These are phyloP conservation scores for Paramyrothecium sp. DNA, from an alignment of 2,329 filamentous ascomycete genomes.

Conservation along the genomic window DNA sequence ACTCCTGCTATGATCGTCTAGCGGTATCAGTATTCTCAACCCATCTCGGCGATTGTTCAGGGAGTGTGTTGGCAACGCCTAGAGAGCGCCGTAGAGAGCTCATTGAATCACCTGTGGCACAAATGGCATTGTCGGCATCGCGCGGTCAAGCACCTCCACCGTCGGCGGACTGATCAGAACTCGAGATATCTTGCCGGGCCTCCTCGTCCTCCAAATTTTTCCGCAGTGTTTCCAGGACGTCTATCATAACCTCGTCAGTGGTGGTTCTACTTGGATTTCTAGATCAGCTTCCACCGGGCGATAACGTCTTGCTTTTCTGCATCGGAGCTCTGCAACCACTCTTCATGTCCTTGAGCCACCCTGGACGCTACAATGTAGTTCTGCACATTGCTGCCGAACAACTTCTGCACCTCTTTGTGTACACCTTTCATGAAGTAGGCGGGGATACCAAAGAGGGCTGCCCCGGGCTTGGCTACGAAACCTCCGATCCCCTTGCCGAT, in stretches of 20 bases:
- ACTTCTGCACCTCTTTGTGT: constrained; percentile 45
- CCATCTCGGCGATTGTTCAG: too few species aligned
- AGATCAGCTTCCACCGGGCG: constrained; percentile 47
- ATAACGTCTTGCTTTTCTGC: constrained; percentile 62
- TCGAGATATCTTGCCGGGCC: not conserved
- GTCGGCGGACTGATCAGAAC: not conserved
- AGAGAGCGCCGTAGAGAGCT: not conserved
- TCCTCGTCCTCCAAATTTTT: constrained; percentile 10
- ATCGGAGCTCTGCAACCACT: constrained; percentile 48
- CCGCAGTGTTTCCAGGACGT: constrained; percentile 16
- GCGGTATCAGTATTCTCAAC: too few species aligned
- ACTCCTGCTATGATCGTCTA: too few species aligned
- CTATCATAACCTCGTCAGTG: constrained; percentile 16
- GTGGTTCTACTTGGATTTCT: constrained; percentile 13
- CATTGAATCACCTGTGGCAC: not conserved
- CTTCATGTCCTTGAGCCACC: constrained; percentile 67
- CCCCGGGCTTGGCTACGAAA: constrained; percentile 66
- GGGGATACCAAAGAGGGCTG: constrained; percentile 64
- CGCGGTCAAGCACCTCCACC: not conserved
- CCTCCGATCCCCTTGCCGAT: constrained; percentile 79
- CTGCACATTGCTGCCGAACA: constrained; percentile 63
- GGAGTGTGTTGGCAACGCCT: too few species aligned
- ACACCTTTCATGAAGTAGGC: constrained; percentile 80
- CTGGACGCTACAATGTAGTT: constrained; percentile 73
- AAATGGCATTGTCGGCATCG: not conserved